Evolutionary conservation across 139 green algal species (phyloP).

Genomic region (Tetradesmus lagerheimii): DNA sequence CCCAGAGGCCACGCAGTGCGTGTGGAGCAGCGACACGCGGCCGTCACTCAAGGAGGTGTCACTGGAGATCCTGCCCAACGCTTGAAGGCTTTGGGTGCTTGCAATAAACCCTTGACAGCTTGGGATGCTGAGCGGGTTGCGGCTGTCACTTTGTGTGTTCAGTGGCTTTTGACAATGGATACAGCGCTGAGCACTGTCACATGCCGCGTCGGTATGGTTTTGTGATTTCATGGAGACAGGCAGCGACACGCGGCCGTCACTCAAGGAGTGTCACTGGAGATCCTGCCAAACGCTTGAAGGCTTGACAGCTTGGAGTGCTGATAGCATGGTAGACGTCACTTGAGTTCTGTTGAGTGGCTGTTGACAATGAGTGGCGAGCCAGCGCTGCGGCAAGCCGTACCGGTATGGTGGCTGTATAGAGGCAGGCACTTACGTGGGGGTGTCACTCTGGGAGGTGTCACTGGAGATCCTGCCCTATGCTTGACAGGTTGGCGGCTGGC

Average conservation of each 20-base stretch:
- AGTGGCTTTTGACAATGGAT: no score
- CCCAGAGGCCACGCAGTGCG: slow-evolving; percentile 42
- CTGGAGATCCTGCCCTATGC: slow-evolving; percentile 80
- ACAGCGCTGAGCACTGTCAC: no score
- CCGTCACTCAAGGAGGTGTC: slow-evolving; percentile 85
- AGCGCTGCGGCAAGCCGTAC: no score
- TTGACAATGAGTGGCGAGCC: no score
- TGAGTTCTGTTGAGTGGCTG: no score
- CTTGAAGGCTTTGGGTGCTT: neutral
- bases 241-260: slow-evolving; percentile 69
- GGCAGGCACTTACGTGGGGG: slow-evolving; percentile 62
- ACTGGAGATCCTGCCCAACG: slow-evolving; percentile 81
- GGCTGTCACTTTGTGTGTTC: no score
- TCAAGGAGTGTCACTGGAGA: slow-evolving; percentile 88
- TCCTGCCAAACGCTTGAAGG: slow-evolving; percentile 65
- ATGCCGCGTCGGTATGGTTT: no score
- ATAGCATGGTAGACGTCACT: no score
- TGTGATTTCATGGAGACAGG: neutral
- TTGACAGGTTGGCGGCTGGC: neutral
- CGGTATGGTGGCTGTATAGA: no score
- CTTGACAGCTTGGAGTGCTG: no score
- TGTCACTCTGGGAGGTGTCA: slow-evolving; percentile 81
- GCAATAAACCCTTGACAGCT: no score
- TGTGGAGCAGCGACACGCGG: slow-evolving; percentile 75
- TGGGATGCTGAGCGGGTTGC: no score